phyloP scores from a whole-genome alignment of 1,284 basidiomycete species.

The Thelephora terrestris region DNA sequence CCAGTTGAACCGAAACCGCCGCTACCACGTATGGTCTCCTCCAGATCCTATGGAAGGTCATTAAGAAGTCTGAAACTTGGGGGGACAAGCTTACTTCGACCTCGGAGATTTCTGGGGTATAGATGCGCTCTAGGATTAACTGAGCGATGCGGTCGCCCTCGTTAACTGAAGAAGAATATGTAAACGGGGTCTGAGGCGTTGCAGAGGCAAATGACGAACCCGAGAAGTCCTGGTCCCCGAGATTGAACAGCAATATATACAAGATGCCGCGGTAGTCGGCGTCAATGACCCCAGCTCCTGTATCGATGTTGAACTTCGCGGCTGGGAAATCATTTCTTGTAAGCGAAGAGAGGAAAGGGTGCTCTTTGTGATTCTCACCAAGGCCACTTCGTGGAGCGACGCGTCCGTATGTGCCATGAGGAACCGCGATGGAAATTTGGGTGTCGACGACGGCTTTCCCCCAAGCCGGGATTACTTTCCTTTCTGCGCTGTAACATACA shows the following conservation, averaged over 20 bases:
- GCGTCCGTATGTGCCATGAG: conserved; percentile 88
- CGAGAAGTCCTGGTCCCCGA: conserved; percentile 80
- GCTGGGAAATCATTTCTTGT: conserved; percentile 36
- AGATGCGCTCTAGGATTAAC: conserved; percentile 86
- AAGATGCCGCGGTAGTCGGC: conserved; percentile 91
- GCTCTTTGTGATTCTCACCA: conserved; percentile 40
- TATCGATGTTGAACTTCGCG: conserved; percentile 94
- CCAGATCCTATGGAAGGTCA: conserved; percentile 48
- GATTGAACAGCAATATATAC: conserved; percentile 93
- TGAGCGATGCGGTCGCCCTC: conserved; percentile 93
- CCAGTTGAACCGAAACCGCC: conserved; percentile 95
- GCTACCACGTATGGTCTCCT: conserved; percentile 76
- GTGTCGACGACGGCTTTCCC: conserved; percentile 88
- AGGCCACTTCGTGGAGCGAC: conserved; percentile 92
- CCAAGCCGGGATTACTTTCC: conserved; percentile 68
- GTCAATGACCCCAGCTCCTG: conserved; percentile 94
- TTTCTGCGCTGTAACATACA: conserved; percentile 51
- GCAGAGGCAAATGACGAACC: conserved; percentile 34
- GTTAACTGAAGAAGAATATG: conserved; percentile 44
- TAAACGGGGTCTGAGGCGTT: background rate
- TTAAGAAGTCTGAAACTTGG: conserved; percentile 6
- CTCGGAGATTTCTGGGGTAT: conserved; percentile 77
- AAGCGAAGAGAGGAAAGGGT: background rate
- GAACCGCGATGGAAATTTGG: conserved; percentile 88
- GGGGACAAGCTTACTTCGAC: conserved; percentile 53